Evolutionary conservation across 1,284 basidiomycete genomes (phyloP).

Genomic region (Lentinula novae-zelandiae): DNA sequence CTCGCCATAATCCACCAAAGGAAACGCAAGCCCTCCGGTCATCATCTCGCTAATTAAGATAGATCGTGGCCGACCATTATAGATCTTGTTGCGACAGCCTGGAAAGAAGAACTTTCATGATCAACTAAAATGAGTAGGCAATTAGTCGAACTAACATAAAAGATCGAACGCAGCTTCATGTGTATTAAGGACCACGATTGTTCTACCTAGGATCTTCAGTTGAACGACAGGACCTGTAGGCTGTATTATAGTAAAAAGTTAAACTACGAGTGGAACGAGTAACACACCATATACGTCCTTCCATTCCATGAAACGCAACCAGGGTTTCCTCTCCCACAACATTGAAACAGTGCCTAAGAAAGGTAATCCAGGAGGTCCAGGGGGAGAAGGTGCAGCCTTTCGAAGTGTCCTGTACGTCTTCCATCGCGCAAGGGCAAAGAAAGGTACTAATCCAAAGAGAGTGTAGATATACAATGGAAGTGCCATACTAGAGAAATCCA

Average conservation of each 20-base stretch:
- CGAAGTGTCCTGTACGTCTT: not conserved
- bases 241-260: not conserved
- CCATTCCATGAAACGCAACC: slow-evolving; percentile 10
- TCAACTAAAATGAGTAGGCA: not conserved
- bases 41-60: slow-evolving; percentile 6
- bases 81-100: slow-evolving; percentile 2
- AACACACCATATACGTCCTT: slow-evolving; percentile 6
- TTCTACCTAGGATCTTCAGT: slow-evolving; percentile 1
- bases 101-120: not conserved
- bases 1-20: not conserved
- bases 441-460: not conserved
- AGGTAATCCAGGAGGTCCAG: slow-evolving; percentile 3
- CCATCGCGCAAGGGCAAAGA: not conserved
- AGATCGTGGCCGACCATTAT: slow-evolving; percentile 6
- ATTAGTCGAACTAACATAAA: not conserved
- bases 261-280: too few relatives aligned
- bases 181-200: slow-evolving; percentile 5
- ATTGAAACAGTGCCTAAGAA: not conserved
- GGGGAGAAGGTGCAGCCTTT: not conserved
- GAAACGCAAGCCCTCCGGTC: slow-evolving; percentile 5
- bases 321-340: slow-evolving; percentile 3
- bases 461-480: not conserved
- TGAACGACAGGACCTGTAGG: slow-evolving; percentile 3
- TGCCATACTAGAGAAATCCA: not conserved
- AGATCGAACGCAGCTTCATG: slow-evolving; percentile 4